Evolutionary conservation across 2,329 filamentous ascomycete genomes (phyloP).

Genomic region (Gaeumannomyces tritici): DNA sequence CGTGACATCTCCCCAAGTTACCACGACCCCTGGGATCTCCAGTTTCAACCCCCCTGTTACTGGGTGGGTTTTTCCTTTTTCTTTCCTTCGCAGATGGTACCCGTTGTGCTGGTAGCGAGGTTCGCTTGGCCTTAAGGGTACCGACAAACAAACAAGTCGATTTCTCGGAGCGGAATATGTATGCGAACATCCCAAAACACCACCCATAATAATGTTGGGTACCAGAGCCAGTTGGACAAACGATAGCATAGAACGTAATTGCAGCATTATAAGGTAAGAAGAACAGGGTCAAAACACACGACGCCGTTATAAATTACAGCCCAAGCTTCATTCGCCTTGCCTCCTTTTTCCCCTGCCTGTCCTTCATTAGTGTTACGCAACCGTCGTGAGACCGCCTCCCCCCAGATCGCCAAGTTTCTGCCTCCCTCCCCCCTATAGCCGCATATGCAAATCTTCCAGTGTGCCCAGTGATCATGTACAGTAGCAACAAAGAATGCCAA

Average conservation of each 20-base stretch:
- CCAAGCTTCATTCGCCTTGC: not conserved
- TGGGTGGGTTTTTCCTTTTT: no score
- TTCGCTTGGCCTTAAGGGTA: no score
- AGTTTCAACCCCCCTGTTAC: no score
- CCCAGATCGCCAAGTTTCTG: not conserved
- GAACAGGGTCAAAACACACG: not conserved
- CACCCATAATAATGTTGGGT: no score
- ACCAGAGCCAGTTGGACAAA: not conserved
- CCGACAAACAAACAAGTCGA: no score
- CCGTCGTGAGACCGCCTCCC: not conserved
- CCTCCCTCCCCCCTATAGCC: no score
- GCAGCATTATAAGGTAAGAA: not conserved
- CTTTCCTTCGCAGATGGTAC: no score
- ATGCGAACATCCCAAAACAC: no score
- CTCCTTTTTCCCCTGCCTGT: not conserved
- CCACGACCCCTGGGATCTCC: no score
- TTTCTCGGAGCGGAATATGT: no score
- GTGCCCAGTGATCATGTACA: not conserved
- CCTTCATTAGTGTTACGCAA: not conserved
- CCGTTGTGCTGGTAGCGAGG: no score
- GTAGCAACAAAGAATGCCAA: not conserved
- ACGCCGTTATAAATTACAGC: not conserved
- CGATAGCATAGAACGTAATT: not conserved
- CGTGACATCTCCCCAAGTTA: no score
- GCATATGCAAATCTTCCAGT: not conserved